Percentiles rank a stretch among this genome's conserved stretches.
These are phyloP conservation scores for Stephania cephalantha DNA, from an alignment of 164 flowering plant species.

Conservation along the genomic window DNA sequence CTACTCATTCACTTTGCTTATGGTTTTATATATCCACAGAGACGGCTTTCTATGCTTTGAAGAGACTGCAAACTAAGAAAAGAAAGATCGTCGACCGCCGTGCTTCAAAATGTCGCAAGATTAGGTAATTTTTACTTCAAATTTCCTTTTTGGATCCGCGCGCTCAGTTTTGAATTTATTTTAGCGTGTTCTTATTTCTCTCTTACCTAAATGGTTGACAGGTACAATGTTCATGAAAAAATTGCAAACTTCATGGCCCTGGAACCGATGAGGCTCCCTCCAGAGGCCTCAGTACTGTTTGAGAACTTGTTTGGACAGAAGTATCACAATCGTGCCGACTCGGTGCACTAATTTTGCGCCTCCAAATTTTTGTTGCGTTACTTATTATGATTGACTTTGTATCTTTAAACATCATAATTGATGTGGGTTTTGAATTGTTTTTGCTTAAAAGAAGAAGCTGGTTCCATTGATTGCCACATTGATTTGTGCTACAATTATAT, in stretches of 20 bases:
- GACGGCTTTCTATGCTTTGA: slow-evolving; percentile 59
- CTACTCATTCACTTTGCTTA: background rate
- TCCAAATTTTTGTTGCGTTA: background rate
- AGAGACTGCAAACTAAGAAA: slow-evolving; percentile 66
- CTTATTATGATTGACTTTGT: background rate
- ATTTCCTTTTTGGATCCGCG: background rate
- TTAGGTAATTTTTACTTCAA: slow-evolving; percentile 41
- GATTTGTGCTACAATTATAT: too few relatives aligned
- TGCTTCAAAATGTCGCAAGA: slow-evolving; percentile 90
- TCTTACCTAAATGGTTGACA: slow-evolving; percentile 14
- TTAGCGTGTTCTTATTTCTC: background rate
- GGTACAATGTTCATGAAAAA: slow-evolving; percentile 82
- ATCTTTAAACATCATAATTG: background rate
- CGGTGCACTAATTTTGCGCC: slow-evolving; percentile 4
- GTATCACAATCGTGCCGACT: slow-evolving; percentile 24
- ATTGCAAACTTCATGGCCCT: slow-evolving; percentile 88
- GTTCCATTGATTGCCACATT: background rate
- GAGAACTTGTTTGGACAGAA: slow-evolving; percentile 67
- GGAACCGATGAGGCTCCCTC: slow-evolving; percentile 53
- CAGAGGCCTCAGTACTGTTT: slow-evolving; percentile 69
- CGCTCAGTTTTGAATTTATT: background rate
- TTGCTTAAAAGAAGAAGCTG: background rate
- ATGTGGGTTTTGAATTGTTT: background rate
- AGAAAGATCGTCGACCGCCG: slow-evolving; percentile 79
- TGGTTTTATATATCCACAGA: slow-evolving; percentile 32